These are phyloP conservation scores for Pezicula rhizophila DNA, from an alignment of 2,329 filamentous ascomycete genomes.

Conservation along the genomic window DNA sequence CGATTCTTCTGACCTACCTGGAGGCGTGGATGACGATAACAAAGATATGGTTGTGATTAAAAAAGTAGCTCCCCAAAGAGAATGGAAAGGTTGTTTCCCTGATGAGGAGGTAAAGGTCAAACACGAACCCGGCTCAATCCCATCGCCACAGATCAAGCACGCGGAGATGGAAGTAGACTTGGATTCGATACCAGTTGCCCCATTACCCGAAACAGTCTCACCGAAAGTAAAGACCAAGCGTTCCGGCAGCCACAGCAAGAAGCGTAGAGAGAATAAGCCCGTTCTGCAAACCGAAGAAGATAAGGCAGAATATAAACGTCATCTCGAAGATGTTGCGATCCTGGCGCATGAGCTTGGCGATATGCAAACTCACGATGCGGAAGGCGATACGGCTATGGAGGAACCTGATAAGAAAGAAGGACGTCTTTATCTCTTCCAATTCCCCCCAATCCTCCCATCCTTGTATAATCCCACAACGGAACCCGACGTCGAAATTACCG, in stretches of 20 bases:
- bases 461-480: constrained; percentile 41
- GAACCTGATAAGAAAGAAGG: constrained; percentile 36
- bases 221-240: neutral
- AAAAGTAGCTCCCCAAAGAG: neutral
- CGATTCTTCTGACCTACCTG: constrained; percentile 2
- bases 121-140: neutral
- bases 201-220: neutral
- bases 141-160: neutral
- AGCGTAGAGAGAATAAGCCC: constrained; percentile 25
- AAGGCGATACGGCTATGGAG: constrained; percentile 32
- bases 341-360: constrained; percentile 41
- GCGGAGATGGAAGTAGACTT: neutral
- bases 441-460: constrained; percentile 53
- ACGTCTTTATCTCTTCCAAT: constrained; percentile 58
- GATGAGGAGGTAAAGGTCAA: constrained; percentile 7
- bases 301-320: constrained; percentile 41
- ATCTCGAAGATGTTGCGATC: constrained; percentile 37
- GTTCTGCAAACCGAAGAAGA: constrained; percentile 47
- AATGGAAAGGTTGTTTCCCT: neutral
- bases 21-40: constrained; percentile 5
- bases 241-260: neutral
- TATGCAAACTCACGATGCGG: constrained; percentile 28
- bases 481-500: constrained; percentile 13
- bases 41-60: neutral
- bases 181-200: neutral